Conservation (phyloP, 2,329 filamentous ascomycete species). For the Monosporascus sp. region DNA sequence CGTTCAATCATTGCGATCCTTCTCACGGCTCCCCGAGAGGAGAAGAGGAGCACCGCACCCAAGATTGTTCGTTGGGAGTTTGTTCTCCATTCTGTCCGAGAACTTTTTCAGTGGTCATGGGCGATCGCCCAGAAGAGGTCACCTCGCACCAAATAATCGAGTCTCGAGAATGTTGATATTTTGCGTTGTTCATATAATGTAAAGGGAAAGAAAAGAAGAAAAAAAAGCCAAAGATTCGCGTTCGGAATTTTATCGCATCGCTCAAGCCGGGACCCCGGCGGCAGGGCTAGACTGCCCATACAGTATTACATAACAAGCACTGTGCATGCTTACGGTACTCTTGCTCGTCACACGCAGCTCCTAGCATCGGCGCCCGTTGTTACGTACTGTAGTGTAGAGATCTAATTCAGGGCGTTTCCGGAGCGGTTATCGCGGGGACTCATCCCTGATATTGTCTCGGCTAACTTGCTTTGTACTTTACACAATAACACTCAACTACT, state of each 20-base stretch:
- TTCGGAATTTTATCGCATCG: background rate
- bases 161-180: constrained; percentile 41
- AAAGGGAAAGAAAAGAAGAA: constrained; percentile 27
- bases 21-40: constrained; percentile 34
- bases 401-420: too few relatives aligned
- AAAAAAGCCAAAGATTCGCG: constrained; percentile 7
- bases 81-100: constrained; percentile 48
- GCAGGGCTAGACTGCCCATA: background rate
- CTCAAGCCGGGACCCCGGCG: background rate
- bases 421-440: too few relatives aligned
- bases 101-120: constrained; percentile 43
- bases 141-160: constrained; percentile 41
- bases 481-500: too few relatives aligned
- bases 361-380: background rate
- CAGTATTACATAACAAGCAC: background rate
- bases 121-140: constrained; percentile 32
- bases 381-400: background rate
- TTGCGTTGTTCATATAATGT: constrained; percentile 41
- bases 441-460: too few relatives aligned
- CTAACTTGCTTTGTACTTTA: too few relatives aligned
- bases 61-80: constrained; percentile 49
- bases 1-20: constrained; percentile 57
- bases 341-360: background rate
- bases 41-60: constrained; percentile 51
- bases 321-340: too few relatives aligned